A percentile compares a stretch with the other conserved stretches of the same genome.
Evolutionary conservation across 768 basidiomycete species (phyloP).

Genomic region (Collybia sp.): DNA sequence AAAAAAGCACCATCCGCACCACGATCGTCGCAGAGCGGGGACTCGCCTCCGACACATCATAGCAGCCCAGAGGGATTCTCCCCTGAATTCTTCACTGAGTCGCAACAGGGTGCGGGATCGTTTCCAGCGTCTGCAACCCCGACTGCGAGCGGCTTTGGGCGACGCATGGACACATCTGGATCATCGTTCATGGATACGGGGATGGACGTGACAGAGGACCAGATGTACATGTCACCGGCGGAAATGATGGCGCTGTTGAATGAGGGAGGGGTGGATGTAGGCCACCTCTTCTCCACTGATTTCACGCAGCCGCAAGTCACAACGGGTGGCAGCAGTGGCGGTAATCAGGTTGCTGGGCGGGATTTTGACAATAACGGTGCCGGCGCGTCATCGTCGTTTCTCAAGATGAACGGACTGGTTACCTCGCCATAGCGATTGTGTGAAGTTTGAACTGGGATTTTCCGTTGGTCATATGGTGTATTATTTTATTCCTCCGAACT

Average conservation of each 20-base stretch:
- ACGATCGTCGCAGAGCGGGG: conserved; percentile 37
- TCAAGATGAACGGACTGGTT: conserved; percentile 23
- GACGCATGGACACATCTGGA: background rate
- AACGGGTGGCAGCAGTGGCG: conserved; percentile 10
- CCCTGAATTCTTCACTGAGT: conserved; percentile 60
- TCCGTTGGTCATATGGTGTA: no score
- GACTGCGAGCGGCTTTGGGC: conserved; percentile 8
- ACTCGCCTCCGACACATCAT: conserved; percentile 43
- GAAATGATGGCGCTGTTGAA: conserved; percentile 63
- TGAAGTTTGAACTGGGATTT: no score
- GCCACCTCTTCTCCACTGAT: conserved; percentile 23
- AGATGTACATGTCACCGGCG: conserved; percentile 51
- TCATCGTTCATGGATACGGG: conserved; percentile 29
- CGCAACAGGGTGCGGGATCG: conserved; percentile 23
- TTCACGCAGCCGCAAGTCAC: conserved; percentile 14
- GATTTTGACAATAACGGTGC: conserved; percentile 12
- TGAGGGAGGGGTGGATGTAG: conserved; percentile 39
- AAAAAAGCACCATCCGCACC: conserved; percentile 59
- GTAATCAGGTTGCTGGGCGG: conserved; percentile 10
- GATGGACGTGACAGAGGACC: conserved; percentile 42
- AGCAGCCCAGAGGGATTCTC: conserved; percentile 67
- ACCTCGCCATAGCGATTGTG: background rate
- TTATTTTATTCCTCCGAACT: no score
- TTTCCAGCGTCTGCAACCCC: conserved; percentile 17
- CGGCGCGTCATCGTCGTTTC: conserved; percentile 16